Evolutionary conservation across 371 early-diverging fungal genomes (phyloP).

Genomic region (Rhizopus stolonifer): DNA sequence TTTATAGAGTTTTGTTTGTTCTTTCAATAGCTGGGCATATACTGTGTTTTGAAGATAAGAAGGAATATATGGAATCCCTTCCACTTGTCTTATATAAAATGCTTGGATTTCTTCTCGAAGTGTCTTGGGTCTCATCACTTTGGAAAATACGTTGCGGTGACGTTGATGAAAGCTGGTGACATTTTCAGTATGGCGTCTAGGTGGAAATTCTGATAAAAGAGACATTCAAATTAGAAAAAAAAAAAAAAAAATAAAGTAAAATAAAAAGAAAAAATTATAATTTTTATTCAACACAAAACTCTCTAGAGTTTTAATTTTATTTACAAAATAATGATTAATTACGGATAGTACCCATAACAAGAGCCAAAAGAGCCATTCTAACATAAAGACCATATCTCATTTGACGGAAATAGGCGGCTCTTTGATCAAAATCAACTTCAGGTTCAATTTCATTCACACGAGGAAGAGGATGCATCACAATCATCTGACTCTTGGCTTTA

Average conservation of each 20-base stretch:
- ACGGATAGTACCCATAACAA: constrained; percentile 64
- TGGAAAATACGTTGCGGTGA: constrained; percentile 7
- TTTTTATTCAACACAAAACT: background rate
- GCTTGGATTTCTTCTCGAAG: constrained; percentile 16
- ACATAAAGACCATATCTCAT: constrained; percentile 97
- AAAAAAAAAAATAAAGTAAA: background rate
- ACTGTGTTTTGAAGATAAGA: constrained; percentile 31
- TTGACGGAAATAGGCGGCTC: constrained; percentile 97
- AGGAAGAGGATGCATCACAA: constrained; percentile 97
- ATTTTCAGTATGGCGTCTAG: background rate
- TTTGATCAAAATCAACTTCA: constrained; percentile 95
- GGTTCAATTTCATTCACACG: constrained; percentile 94
- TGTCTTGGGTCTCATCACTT: constrained; percentile 8
- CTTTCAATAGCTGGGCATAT: constrained; percentile 29
- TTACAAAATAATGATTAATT: constrained; percentile 8
- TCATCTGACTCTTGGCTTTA: constrained; percentile 92
- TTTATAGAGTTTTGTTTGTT: constrained; percentile 19
- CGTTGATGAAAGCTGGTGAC: constrained; percentile 3
- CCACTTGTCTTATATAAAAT: constrained; percentile 20
- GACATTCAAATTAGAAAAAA: constrained; percentile 5
- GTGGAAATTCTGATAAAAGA: background rate
- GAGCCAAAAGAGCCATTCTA: constrained; percentile 93
- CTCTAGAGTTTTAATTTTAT: background rate
- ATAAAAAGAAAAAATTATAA: background rate
- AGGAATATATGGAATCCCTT: constrained; percentile 28